Conservation (phyloP, 768 basidiomycete species). For the Trametopsis cervina region DNA sequence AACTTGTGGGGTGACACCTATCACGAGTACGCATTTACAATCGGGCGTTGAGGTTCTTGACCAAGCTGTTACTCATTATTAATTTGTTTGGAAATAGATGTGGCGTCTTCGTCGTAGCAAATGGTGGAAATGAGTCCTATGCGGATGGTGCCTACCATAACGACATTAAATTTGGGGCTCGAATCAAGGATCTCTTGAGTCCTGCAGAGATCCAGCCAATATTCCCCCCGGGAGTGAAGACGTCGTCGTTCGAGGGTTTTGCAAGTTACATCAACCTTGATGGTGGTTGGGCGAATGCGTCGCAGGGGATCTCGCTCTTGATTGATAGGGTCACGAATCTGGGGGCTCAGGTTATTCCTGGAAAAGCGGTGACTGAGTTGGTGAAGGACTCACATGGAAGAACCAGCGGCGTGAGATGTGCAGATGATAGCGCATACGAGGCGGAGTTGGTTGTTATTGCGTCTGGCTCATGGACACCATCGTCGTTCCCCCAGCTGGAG, state of each 20-base stretch:
- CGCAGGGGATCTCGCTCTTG: slow-evolving; percentile 51
- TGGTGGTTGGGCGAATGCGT: slow-evolving; percentile 82
- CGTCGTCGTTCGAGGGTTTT: slow-evolving; percentile 29
- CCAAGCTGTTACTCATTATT: not conserved
- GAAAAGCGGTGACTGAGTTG: slow-evolving; percentile 51
- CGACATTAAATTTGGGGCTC: slow-evolving; percentile 51
- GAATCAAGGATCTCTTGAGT: slow-evolving; percentile 34
- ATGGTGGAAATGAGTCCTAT: slow-evolving; percentile 30
- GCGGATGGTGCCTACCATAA: slow-evolving; percentile 52
- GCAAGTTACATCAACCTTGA: slow-evolving; percentile 68
- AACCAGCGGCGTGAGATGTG: slow-evolving; percentile 56
- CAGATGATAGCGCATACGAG: slow-evolving; percentile 44
- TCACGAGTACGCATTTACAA: slow-evolving; percentile 61
- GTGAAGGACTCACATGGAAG: slow-evolving; percentile 30
- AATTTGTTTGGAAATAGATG: slow-evolving; percentile 36
- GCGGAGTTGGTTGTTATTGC: slow-evolving; percentile 66
- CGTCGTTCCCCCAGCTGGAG: slow-evolving; percentile 56
- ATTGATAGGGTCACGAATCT: slow-evolving; percentile 48
- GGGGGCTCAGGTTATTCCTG: slow-evolving; percentile 53
- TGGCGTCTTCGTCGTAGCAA: slow-evolving; percentile 58
- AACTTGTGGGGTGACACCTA: slow-evolving; percentile 66
- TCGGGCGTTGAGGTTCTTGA: not conserved
- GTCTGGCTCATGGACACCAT: slow-evolving; percentile 82
- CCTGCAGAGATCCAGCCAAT: slow-evolving; percentile 35
- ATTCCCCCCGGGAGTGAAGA: slow-evolving; percentile 38